A percentile compares a stretch with the other conserved stretches of the same genome.
phyloP scores from a whole-genome alignment of 2,329 filamentous ascomycete species.

The Arachnopeziza araneosa region DNA sequence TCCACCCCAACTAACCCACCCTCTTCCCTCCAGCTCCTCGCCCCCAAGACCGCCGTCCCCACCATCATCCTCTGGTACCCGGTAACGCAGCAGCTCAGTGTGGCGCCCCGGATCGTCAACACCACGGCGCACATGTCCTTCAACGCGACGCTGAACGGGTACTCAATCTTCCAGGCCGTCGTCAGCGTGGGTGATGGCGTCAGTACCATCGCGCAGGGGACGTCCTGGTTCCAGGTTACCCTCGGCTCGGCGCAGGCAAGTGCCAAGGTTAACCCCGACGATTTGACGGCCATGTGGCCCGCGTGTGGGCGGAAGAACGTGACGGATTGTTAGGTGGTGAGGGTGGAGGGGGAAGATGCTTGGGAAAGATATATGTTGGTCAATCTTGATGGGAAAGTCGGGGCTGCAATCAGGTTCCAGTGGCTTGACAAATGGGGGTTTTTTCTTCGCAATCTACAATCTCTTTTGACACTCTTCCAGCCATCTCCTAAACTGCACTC shows the following conservation, averaged over 20 bases:
- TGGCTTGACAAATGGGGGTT: too few species aligned
- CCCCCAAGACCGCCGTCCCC: too few species aligned
- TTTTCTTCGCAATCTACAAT: too few species aligned
- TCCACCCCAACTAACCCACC: not conserved
- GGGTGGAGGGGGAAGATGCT: not conserved
- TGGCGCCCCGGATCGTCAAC: not conserved
- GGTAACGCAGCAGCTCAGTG: not conserved
- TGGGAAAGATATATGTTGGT: too few species aligned
- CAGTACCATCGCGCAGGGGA: not conserved
- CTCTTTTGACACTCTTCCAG: too few species aligned
- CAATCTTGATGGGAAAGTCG: too few species aligned
- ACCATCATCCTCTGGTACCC: not conserved
- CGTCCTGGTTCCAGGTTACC: not conserved
- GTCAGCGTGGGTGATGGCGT: not conserved
- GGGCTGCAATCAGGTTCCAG: too few species aligned
- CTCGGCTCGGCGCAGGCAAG: not conserved
- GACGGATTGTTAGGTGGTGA: not conserved
- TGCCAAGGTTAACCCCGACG: not conserved
- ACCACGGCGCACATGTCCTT: not conserved
- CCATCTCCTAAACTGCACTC: too few species aligned
- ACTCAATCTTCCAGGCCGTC: not conserved
- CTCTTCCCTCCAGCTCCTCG: not conserved
- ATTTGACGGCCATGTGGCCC: not conserved
- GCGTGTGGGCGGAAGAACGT: not conserved
- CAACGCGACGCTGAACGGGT: not conserved